Conservation (phyloP, 495 filamentous ascomycete genomes). For the Penicillium chermesinum region DNA sequence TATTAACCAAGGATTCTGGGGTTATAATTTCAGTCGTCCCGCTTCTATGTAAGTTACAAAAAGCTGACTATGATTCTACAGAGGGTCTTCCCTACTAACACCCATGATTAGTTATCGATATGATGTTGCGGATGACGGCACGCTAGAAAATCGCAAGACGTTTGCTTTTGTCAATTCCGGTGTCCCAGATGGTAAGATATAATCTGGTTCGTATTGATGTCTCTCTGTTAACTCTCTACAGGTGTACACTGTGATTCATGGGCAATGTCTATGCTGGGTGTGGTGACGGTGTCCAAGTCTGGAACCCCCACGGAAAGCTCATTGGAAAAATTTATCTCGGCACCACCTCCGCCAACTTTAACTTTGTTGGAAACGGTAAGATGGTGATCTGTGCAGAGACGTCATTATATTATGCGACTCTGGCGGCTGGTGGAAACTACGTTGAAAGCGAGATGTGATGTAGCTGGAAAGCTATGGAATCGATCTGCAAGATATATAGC, state of each 20-base stretch:
- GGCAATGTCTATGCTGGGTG: slow-evolving; percentile 44
- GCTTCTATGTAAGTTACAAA: slow-evolving; percentile 22
- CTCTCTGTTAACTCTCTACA: slow-evolving; percentile 1
- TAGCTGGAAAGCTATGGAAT: too few species aligned
- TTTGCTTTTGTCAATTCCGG: slow-evolving; percentile 21
- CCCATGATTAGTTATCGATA: slow-evolving; percentile 18
- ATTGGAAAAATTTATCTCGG: slow-evolving; percentile 47
- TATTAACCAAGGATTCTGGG: slow-evolving; percentile 15
- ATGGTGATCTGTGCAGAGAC: slow-evolving; percentile 48
- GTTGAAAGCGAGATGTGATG: slow-evolving; percentile 22
- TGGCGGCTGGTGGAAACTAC: slow-evolving; percentile 38
- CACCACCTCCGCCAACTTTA: slow-evolving; percentile 47
- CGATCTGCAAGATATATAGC: too few species aligned
- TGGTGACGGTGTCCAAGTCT: slow-evolving; percentile 42
- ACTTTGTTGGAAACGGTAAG: slow-evolving; percentile 50
- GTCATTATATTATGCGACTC: slow-evolving; percentile 44
- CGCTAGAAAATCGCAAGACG: slow-evolving; percentile 18
- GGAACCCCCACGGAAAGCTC: slow-evolving; percentile 35
- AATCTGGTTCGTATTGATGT: background rate
- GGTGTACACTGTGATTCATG: slow-evolving; percentile 40
- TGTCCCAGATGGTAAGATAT: slow-evolving; percentile 32
- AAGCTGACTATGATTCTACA: too few species aligned
- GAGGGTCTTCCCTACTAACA: too few species aligned
- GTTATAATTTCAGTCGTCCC: slow-evolving; percentile 11
- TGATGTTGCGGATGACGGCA: slow-evolving; percentile 17